phyloP scores from a whole-genome alignment of 1,284 basidiomycete genomes.

The Tilletia caries region DNA sequence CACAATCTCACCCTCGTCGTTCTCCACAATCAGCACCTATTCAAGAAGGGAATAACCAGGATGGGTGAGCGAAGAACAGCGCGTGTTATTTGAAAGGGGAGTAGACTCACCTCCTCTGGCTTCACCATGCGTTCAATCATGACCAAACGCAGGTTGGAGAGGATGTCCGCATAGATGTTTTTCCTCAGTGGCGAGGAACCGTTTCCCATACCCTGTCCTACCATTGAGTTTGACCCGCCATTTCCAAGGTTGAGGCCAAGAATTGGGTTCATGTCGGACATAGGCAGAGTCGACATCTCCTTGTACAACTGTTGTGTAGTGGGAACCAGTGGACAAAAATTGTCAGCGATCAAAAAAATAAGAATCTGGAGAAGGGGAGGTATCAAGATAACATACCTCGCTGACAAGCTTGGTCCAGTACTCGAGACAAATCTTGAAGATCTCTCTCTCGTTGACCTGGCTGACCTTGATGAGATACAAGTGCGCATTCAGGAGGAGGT shows the following conservation, averaged over 20 bases:
- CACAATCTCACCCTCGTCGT: conserved; percentile 99
- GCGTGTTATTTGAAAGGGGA: neutral
- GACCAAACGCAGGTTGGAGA: conserved; percentile 89
- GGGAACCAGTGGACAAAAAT: neutral
- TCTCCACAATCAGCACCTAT: conserved; percentile 87
- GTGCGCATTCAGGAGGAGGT: conserved; percentile 76
- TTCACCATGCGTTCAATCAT: conserved; percentile 99
- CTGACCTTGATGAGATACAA: conserved; percentile 98
- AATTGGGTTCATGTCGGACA: conserved; percentile 85
- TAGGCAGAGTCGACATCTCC: conserved; percentile 87
- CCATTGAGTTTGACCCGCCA: conserved; percentile 45
- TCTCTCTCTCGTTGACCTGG: conserved; percentile 95
- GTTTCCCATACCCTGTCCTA: conserved; percentile 25
- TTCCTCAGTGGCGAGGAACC: conserved; percentile 64
- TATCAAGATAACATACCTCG: neutral
- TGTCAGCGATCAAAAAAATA: neutral
- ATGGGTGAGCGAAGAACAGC: neutral
- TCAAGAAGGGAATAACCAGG: neutral
- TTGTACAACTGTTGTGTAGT: conserved; percentile 76
- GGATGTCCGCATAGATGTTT: conserved; percentile 81
- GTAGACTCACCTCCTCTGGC: conserved; percentile 72
- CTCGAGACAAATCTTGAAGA: conserved; percentile 98
- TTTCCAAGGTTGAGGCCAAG: conserved; percentile 75
- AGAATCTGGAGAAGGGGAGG: neutral
- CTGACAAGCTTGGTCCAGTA: conserved; percentile 99